phyloP scores from a whole-genome alignment of 2,329 filamentous ascomycete species.

The Zarea fungicola region DNA sequence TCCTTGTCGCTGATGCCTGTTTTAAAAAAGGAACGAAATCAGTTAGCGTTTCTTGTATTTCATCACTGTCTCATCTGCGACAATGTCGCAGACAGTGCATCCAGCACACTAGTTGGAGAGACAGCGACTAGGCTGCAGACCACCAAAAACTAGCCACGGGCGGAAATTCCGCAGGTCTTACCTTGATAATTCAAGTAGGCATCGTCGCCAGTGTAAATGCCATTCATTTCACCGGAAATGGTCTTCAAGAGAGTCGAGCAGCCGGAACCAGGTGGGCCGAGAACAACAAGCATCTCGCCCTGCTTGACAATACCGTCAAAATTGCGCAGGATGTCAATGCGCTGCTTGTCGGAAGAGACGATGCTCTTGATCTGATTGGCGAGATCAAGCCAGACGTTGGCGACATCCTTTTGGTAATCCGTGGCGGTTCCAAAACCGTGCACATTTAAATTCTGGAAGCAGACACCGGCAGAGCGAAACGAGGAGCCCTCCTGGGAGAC shows the following conservation, averaged over 20 bases:
- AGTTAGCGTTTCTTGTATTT: neutral
- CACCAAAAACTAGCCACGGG: no score
- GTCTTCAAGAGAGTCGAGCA: conserved; percentile 81
- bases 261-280: conserved; percentile 62
- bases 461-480: conserved; percentile 56
- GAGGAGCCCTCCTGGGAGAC: conserved; percentile 42
- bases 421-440: conserved; percentile 63
- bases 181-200: conserved; percentile 77
- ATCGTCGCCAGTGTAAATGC: conserved; percentile 62
- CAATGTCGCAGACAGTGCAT: neutral
- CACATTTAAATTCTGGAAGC: conserved; percentile 59
- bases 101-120: no score
- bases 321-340: conserved; percentile 59
- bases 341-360: conserved; percentile 47
- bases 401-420: conserved; percentile 63
- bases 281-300: conserved; percentile 67
- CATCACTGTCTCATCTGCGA: conserved; percentile 1
- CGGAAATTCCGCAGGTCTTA: conserved; percentile 19
- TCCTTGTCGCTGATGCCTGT: conserved; percentile 57
- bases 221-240: conserved; percentile 72
- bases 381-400: conserved; percentile 50
- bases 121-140: no score
- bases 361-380: conserved; percentile 37
- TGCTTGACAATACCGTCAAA: conserved; percentile 61
- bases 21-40: conserved; percentile 2